phyloP scores from a whole-genome alignment of 108 stramenopile species.

The Nitzschia inconspicua region DNA sequence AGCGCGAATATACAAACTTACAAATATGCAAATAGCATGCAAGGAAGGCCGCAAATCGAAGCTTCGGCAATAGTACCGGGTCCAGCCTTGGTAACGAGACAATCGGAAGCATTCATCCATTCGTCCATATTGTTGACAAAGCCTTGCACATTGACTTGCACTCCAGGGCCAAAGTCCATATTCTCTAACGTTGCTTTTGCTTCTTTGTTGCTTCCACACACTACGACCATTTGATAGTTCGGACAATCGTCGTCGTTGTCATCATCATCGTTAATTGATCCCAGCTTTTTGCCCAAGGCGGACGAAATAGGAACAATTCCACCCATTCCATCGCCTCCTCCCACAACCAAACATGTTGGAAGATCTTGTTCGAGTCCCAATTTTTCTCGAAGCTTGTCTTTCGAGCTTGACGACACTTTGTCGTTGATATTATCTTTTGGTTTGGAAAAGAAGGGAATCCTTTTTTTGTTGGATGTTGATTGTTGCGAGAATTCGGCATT shows the following conservation, averaged over 20 bases:
- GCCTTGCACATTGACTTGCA: constrained; percentile 67
- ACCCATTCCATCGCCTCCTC: constrained; percentile 97
- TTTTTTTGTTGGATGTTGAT: neutral
- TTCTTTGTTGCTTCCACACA: constrained; percentile 91
- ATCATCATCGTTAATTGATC: constrained; percentile 16
- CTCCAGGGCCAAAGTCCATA: constrained; percentile 44
- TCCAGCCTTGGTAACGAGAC: constrained; percentile 88
- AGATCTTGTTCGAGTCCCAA: constrained; percentile 65
- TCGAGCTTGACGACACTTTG: no score
- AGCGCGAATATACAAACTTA: constrained; percentile 7
- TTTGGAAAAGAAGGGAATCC: neutral
- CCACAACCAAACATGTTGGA: constrained; percentile 87
- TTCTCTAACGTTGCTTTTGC: constrained; percentile 48
- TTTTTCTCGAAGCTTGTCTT: constrained; percentile 33
- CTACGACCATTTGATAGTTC: constrained; percentile 83
- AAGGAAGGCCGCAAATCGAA: constrained; percentile 89
- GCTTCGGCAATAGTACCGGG: constrained; percentile 98
- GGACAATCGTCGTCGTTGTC: constrained; percentile 12
- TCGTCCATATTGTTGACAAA: constrained; percentile 96
- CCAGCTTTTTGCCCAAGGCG: constrained; percentile 60
- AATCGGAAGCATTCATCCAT: constrained; percentile 91
- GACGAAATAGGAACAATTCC: constrained; percentile 81
- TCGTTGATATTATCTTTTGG: neutral
- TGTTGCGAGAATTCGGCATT: neutral
- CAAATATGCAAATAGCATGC: constrained; percentile 87